Conservation (phyloP, 2,329 filamentous ascomycete genomes). For the Aspergillus sp. region DNA sequence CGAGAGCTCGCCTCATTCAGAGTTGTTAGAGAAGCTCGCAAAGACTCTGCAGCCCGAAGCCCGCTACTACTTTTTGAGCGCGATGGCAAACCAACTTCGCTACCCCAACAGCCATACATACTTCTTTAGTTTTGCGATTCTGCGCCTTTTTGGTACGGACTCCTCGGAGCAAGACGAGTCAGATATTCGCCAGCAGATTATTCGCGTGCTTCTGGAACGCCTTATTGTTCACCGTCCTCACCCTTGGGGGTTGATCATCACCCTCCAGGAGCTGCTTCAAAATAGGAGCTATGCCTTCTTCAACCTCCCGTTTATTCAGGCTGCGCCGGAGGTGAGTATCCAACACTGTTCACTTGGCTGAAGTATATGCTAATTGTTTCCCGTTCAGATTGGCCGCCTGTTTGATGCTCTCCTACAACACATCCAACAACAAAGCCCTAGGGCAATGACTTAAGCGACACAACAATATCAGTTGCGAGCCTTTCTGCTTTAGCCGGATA, state of each 20-base stretch:
- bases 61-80: conserved; percentile 79
- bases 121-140: conserved; percentile 83
- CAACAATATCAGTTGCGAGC: conserved; percentile 9
- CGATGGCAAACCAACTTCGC: conserved; percentile 87
- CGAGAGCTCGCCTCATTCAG: conserved; percentile 66
- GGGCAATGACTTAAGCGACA: conserved; percentile 32
- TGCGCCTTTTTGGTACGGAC: conserved; percentile 81
- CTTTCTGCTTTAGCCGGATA: conserved; percentile 20
- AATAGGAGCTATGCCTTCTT: conserved; percentile 91
- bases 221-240: conserved; percentile 87
- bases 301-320: conserved; percentile 87
- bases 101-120: conserved; percentile 87
- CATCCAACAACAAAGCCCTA: conserved; percentile 50
- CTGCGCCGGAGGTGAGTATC: conserved; percentile 72
- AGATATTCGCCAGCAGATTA: conserved; percentile 86
- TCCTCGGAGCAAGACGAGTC: conserved; percentile 67
- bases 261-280: conserved; percentile 84
- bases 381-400: conserved; percentile 42
- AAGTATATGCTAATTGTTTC: conserved; percentile 4
- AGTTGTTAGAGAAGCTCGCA: conserved; percentile 72
- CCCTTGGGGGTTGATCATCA: conserved; percentile 91
- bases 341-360: neutral
- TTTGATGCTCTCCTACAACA: conserved; percentile 47
- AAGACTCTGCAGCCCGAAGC: conserved; percentile 73
- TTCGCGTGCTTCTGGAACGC: conserved; percentile 82